Evolutionary conservation across 2,329 filamentous ascomycete species (phyloP), one percentile per base, ranked within the genome.

Genomic region (Beauveria sp.): DNA sequence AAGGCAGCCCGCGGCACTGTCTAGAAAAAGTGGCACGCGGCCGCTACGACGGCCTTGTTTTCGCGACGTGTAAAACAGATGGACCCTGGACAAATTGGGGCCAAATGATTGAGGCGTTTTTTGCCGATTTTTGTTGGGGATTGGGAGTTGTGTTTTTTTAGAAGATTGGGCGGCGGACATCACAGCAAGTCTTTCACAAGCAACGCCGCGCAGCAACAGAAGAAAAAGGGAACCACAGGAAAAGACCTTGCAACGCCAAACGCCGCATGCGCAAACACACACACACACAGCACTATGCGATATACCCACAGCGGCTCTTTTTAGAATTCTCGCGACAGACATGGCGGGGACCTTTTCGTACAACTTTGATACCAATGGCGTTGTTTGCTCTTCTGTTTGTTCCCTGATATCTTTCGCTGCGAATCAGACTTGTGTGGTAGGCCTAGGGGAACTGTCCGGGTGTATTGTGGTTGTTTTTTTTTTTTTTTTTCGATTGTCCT

Each of bases 1-100:
- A 82, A 83, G 64, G 73, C 73, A 40, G 64, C 71, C 30, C 70
- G 73, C 26, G 69, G 70, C 59, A 59, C 40, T 26, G 52, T 60
- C 59, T 62, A 57, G 61, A 52, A 55, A 51, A 57, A 37, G 24
- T 47, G 40, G 28, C 46, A n/a, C 14, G 60, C 48, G 20, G 8
- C 41, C 14, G 61, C 34, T 22, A 44, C 40, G 3, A 34, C 53
- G 55, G 55, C 40, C 41, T 18, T 44, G 12, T 46, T 24, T 55
- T 52, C 20, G 37, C 44, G 50, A 52, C 50, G 12, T 59, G 61
- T 59, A 62, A 20, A 58, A 61, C 47, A 58, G 40, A 22, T 50
- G 30, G 53, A 44, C 46, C 44, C 34, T 16, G 41, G 30, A 48
- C 37, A 52, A 1, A 34, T 43, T n/a, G 43, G 30, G 34, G 51